Percentiles rank a stretch among this genome's conserved stretches.
Evolutionary conservation across 768 basidiomycete species (phyloP).

Genomic region (Phylloporus rhodoxanthus): DNA sequence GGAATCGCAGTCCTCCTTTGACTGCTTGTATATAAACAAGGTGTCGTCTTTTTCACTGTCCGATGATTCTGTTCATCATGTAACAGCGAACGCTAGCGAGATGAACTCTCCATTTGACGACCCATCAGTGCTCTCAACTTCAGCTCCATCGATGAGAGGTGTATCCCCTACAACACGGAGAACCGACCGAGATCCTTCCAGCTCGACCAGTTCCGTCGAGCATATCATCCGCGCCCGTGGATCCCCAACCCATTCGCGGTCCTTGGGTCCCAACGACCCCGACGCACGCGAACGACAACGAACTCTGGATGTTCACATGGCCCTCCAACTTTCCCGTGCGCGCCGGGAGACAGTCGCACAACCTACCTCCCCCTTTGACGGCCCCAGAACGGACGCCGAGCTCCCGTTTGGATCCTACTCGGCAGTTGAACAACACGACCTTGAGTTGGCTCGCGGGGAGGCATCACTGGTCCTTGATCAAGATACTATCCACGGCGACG

Average conservation of each 20-base stretch:
- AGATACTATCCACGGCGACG: slow-evolving; percentile 1
- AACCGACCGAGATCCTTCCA: slow-evolving; percentile 28
- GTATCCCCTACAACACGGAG: slow-evolving; percentile 39
- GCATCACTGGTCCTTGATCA: slow-evolving; percentile 13
- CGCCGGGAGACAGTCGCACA: slow-evolving; percentile 54
- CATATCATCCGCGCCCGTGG: slow-evolving; percentile 40
- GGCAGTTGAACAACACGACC: slow-evolving; percentile 44
- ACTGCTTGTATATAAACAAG: slow-evolving; percentile 5
- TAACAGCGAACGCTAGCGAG: slow-evolving; percentile 2
- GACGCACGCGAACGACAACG: slow-evolving; percentile 81
- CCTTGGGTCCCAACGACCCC: slow-evolving; percentile 65
- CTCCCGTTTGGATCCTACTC: slow-evolving; percentile 40
- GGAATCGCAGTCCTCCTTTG: background rate
- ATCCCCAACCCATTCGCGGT: slow-evolving; percentile 58
- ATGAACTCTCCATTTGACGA: slow-evolving; percentile 40
- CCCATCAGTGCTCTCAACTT: slow-evolving; percentile 29
- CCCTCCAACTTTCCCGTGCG: slow-evolving; percentile 69
- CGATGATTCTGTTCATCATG: background rate
- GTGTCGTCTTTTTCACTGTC: slow-evolving; percentile 7
- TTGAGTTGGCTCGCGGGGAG: slow-evolving; percentile 37
- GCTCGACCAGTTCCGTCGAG: slow-evolving; percentile 39
- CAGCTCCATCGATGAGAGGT: slow-evolving; percentile 39
- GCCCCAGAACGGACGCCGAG: slow-evolving; percentile 28
- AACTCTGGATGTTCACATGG: slow-evolving; percentile 93
- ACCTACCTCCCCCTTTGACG: slow-evolving; percentile 32